Percentiles rank a stretch among this genome's conserved stretches.
Conservation (phyloP, 139 green algal species). For the Picochlorum costavermella region DNA sequence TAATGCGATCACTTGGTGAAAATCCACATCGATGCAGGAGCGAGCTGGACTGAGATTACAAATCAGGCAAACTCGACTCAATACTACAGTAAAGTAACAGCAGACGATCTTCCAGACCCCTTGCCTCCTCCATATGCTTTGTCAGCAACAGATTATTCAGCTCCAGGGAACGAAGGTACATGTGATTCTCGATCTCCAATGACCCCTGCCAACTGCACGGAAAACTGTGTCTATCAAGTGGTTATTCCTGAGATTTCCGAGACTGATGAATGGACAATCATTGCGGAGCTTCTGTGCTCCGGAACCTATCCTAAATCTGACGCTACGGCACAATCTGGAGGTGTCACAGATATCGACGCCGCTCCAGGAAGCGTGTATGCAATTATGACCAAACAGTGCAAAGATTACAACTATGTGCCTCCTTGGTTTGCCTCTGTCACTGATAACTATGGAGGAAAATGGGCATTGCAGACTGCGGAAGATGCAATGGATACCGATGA, state of each 20-base stretch:
- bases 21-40: background rate
- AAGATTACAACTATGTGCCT: constrained; percentile 4
- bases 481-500: background rate
- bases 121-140: constrained; percentile 2
- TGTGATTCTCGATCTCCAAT: constrained; percentile 1
- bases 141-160: background rate
- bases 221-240: background rate
- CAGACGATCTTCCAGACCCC: background rate
- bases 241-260: background rate
- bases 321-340: background rate
- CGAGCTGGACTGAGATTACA: background rate
- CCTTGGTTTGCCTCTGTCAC: constrained; percentile 3
- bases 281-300: background rate
- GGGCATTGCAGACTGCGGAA: background rate
- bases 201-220: background rate
- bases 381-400: constrained; percentile 1
- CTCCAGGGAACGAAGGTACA: background rate
- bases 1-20: background rate
- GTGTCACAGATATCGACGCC: background rate
- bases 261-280: constrained; percentile 1
- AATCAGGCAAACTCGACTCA: constrained; percentile 1
- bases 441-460: constrained; percentile 1
- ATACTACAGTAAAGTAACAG: background rate
- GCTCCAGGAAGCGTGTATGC: background rate
- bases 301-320: background rate